Evolutionary conservation across 164 flowering plant species (phyloP).

Genomic region (Stephania japonica): DNA sequence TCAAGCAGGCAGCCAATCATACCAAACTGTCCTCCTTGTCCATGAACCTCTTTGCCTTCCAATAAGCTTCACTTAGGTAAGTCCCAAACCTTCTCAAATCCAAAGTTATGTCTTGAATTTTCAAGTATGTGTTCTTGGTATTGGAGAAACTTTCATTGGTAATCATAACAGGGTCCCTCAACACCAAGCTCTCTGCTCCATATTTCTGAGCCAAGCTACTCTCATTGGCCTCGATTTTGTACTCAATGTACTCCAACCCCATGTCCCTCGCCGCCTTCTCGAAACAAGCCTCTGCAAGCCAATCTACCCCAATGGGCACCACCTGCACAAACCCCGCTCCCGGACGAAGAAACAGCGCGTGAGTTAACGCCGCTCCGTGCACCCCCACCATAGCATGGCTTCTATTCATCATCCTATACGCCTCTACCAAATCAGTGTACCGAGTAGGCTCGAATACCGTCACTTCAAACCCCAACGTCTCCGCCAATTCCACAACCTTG

Average conservation of each 20-base stretch:
- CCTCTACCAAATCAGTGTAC: conserved; percentile 21
- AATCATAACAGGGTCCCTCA: conserved; percentile 30
- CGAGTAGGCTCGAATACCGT: conserved; percentile 26
- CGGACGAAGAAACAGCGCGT: conserved; percentile 30
- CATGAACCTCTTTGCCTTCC: conserved; percentile 36
- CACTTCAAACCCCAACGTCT: conserved; percentile 45
- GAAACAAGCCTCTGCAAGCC: conserved; percentile 26
- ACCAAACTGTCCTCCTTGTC: conserved; percentile 10
- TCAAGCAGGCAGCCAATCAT: neutral
- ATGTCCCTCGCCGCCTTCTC: conserved; percentile 27
- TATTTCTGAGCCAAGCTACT: conserved; percentile 42
- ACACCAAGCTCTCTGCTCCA: conserved; percentile 28
- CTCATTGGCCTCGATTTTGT: conserved; percentile 33
- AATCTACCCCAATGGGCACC: conserved; percentile 34
- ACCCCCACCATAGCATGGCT: conserved; percentile 50
- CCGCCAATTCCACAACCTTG: conserved; percentile 20
- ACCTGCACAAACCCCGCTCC: conserved; percentile 34
- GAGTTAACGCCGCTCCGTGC: conserved; percentile 48
- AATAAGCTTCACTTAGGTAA: conserved; percentile 30
- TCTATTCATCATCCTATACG: conserved; percentile 27
- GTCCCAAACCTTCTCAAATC: conserved; percentile 35
- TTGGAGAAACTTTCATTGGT: conserved; percentile 22
- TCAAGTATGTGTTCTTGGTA: conserved; percentile 33
- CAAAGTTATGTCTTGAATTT: conserved; percentile 42
- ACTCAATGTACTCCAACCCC: conserved; percentile 34